Base-by-base conservation (phyloP, 768 basidiomycete species). In the Boletus subcaerulescens region DNA sequence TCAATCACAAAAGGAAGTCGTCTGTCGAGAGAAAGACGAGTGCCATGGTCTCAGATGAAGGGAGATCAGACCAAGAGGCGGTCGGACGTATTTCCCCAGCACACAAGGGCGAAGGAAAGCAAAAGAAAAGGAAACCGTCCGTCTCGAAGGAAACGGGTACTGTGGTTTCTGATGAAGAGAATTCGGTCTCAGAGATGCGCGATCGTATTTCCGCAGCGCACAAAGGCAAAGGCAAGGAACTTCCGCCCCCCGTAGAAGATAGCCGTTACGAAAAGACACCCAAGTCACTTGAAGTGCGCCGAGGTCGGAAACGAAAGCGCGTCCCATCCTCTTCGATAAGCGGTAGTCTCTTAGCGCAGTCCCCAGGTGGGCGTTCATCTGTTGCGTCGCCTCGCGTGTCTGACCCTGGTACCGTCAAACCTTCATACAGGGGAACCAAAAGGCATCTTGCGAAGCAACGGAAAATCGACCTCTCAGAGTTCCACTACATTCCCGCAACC, bases 281-380 rank as follows among this genome's bases (percentile, higher is more conserved):
- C 36, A 60, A 59, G 50, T 38, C 63, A 29, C 48, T 49, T 5
- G 57, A 52, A 50, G 50, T 17, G 18, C 33, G 60, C n/a, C 53
- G 47, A 29, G 53, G 62, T 52, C 50, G 56, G 43, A 60, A 63
- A 54, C 64, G 71, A 65, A 60, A 66, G 55, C 61, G 66, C 13
- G 55, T 59, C 20, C 15, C 45, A 33, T 64, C 67, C 4, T 61
- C 66, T n/a, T 31, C 66, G 10, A 32, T 51, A 26, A 56, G 11
- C 12, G 29, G 29, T n/a, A 33, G 40, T 40, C 46, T 47, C 39
- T 53, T 48, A 32, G 18, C 40, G 53, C 53, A 48, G 35, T 58
- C 59, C 29, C 56, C 45, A 66, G 66, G 65, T 66, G 49, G 52
- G 66, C 44, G 36, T 57, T 57, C 45, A 52, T 62, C 50, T 51